Evolutionary conservation across 2,329 filamentous ascomycete species (phyloP).

Genomic region (Ascochyta clinopodiicola): DNA sequence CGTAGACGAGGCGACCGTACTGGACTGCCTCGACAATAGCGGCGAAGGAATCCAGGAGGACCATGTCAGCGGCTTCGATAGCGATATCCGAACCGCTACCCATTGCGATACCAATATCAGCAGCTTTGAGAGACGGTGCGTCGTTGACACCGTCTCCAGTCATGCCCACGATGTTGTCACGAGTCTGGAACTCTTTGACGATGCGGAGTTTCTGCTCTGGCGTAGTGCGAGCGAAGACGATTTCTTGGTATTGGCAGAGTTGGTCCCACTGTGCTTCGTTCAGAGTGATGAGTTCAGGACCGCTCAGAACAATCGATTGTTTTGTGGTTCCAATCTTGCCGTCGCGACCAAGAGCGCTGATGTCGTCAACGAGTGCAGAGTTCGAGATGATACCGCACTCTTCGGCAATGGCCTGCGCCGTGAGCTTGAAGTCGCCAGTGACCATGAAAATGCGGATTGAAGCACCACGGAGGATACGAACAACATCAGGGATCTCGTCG

Average conservation of each 20-base stretch:
- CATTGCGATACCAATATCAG: slow-evolving; percentile 67
- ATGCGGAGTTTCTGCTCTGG: slow-evolving; percentile 82
- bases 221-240: slow-evolving; percentile 75
- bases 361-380: slow-evolving; percentile 58
- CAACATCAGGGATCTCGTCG: slow-evolving; percentile 65
- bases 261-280: slow-evolving; percentile 73
- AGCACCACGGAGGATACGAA: slow-evolving; percentile 69
- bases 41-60: slow-evolving; percentile 71
- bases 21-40: slow-evolving; percentile 75
- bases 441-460: slow-evolving; percentile 83
- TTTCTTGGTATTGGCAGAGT: slow-evolving; percentile 70
- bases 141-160: slow-evolving; percentile 59
- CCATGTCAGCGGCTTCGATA: slow-evolving; percentile 68
- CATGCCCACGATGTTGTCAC: slow-evolving; percentile 63
- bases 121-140: slow-evolving; percentile 62
- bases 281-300: slow-evolving; percentile 65
- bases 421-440: slow-evolving; percentile 78
- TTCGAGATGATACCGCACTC: slow-evolving; percentile 74
- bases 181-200: slow-evolving; percentile 73
- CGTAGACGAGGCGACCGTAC: slow-evolving; percentile 78
- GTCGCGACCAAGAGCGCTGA: slow-evolving; percentile 57
- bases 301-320: slow-evolving; percentile 43
- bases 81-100: slow-evolving; percentile 66
- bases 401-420: slow-evolving; percentile 73
- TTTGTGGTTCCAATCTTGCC: slow-evolving; percentile 33